Evolutionary conservation across 371 early-diverging fungal genomes (phyloP).

Genomic region (Mucor racemosus): DNA sequence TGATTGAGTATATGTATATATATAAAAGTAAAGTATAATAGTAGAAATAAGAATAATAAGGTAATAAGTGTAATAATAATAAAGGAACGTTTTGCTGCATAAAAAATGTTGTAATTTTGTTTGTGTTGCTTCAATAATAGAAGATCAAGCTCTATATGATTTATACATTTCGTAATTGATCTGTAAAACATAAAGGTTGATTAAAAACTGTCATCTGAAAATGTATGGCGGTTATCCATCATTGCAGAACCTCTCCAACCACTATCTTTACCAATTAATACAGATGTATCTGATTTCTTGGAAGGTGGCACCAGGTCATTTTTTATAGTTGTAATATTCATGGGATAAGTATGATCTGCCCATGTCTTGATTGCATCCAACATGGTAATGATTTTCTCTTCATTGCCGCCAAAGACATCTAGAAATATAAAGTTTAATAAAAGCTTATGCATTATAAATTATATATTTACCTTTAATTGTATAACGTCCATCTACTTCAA

Average conservation of each 20-base stretch:
- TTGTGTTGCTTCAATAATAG: no score
- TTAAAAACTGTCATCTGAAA: constrained; percentile 10
- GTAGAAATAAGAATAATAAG: background rate
- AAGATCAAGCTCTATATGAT: no score
- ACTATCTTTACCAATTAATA: constrained; percentile 21
- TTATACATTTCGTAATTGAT: no score
- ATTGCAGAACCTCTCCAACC: constrained; percentile 36
- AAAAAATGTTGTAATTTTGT: background rate
- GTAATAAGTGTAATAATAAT: background rate
- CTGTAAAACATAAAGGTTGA: no score
- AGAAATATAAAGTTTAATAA: background rate
- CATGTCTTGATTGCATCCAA: constrained; percentile 52
- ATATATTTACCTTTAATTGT: constrained; percentile 49
- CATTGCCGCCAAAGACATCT: constrained; percentile 63
- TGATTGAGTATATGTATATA: background rate
- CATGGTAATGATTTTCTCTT: constrained; percentile 55
- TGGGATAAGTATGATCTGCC: constrained; percentile 27
- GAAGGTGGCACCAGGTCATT: background rate
- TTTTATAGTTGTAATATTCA: background rate
- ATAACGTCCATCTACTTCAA: constrained; percentile 56
- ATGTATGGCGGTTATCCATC: constrained; percentile 23
- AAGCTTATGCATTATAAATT: background rate
- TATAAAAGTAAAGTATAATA: background rate
- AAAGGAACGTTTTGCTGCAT: background rate
- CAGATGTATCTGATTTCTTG: constrained; percentile 20